phyloP scores from a whole-genome alignment of 192 early-diverging fungal genomes.

The Pilaira anomala region DNA sequence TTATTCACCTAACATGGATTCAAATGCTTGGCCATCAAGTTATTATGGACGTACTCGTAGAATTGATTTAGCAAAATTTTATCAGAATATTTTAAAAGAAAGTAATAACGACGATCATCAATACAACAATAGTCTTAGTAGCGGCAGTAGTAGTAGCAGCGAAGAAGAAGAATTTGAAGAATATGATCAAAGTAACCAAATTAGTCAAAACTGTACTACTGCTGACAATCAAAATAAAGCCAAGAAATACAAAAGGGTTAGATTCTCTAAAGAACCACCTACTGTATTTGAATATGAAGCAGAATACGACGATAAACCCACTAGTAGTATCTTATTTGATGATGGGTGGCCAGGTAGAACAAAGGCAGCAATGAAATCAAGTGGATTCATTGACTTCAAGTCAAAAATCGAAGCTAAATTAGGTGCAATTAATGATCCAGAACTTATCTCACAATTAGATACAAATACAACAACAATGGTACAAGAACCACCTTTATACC shows the following conservation, averaged over 20 bases:
- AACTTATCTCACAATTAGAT: neutral
- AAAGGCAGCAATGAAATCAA: slow-evolving; percentile 7
- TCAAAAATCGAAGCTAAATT: slow-evolving; percentile 17
- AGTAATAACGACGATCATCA: neutral
- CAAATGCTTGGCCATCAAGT: slow-evolving; percentile 12
- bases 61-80: slow-evolving; percentile 18
- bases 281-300: slow-evolving; percentile 15
- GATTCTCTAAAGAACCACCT: slow-evolving; percentile 9
- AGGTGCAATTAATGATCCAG: neutral
- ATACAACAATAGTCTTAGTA: too few relatives aligned
- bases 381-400: slow-evolving; percentile 5
- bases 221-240: neutral
- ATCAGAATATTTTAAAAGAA: neutral
- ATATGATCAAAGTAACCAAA: neutral
- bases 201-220: neutral
- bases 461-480: neutral
- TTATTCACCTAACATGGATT: neutral
- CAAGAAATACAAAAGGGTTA: neutral
- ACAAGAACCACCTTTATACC: neutral
- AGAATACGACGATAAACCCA: neutral
- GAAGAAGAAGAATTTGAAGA: neutral
- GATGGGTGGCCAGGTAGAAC: slow-evolving; percentile 11
- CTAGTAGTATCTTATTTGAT: neutral
- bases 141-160: too few relatives aligned
- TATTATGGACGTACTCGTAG: slow-evolving; percentile 5